Evolutionary conservation across 176 grass and related monocot species (phyloP), one percentile per base, ranked within the genome.

Genomic region (Eragrostis curvula): DNA sequence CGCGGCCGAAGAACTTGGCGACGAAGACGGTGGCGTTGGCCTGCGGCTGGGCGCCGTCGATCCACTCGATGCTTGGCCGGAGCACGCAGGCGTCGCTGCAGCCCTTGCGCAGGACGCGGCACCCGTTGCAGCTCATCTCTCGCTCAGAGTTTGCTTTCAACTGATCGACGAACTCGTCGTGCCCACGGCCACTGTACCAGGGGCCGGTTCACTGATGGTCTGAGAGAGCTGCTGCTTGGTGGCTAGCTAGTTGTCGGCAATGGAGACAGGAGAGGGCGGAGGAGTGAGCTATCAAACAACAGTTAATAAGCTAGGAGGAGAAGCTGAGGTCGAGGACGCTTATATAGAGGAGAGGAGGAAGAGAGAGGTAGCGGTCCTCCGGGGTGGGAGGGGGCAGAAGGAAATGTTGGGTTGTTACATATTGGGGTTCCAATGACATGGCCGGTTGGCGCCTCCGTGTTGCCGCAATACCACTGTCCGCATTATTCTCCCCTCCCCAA

Each of bases 1-100:
- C 94, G 79, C 94, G 94, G 89, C 94, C 94, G 84, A 93, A 97
- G 83, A 93, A 93, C 86, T 97, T 97, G 68, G 94, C 94, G 68
- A 97, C 94, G 81, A 97, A 97, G 73, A 93, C 86, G 84, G 94
- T 97, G 69, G 94, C 94, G 82, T 97, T 90, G 76, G 84, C 94
- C 73, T 94, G 91, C 41, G 89, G 83, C 78, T 88, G 84, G 2
- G 89, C 81, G 68, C 83, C 85, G 68, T 91, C 81, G 80, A 97
- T 97, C 94, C 94, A 94, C 50, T 97, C 84, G 73, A 97, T 85
- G 89, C 94, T 87, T 0, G 89, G 32, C 16, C 91, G 91, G 62
- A 97, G 91, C 63, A 91, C 86, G 81, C 94, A 97, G 13, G 84
- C 79, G 78, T 97, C 94, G 81, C 89, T 89, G 91, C 94, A 97